Base-by-base conservation (phyloP, 306 rosid genomes). In the Biancaea sappan region DNA sequence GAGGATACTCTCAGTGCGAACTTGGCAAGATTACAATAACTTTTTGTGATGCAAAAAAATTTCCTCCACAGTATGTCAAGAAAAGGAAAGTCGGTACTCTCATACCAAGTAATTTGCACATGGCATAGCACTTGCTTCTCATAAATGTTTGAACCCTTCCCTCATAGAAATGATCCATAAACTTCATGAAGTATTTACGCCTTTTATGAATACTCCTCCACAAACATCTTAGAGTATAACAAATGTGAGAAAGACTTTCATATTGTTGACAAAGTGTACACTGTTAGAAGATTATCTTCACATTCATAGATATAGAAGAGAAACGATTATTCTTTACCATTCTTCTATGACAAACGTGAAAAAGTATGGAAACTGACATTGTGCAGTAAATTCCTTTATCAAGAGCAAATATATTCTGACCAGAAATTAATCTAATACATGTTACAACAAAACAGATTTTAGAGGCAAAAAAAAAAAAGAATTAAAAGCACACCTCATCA, bases 401-500 rank as follows among this genome's bases (percentile, higher is more conserved):
- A 52, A 50, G 6, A 16, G 25, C 13, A 18, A 19, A 9, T 52
- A 21, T 52, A 52, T 18, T 52, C 18, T 21, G 28, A 38, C 12
- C 25, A 8, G 1, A 50, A 0, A 50, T 14, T 52, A 52, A 7
- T 0, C 58, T 6, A 18, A 52, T 6, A 66, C 22, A 32, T 54
- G 61, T 16, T 6, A 52, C 34, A 18, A 51, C 29, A 8, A 69
- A 51, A 9, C 48, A 51, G 35, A 8, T 73, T 40, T 57, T 5
- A 29, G 26, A 13, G 21, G n/a, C n/a, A n/a, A 21, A 73, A 46
- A 74, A 61, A 3, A 47, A 62, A 1, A 34, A 35, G 4, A 21
- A 73, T 51, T 75, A n/a, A 41, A 72, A n/a, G n/a, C 81, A 32
- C 22, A 85, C 89, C 92, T 85, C 88, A 65, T 79, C 80, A 32